phyloP scores from a whole-genome alignment of 495 filamentous ascomycete species.

The Penicillium tannophilum region DNA sequence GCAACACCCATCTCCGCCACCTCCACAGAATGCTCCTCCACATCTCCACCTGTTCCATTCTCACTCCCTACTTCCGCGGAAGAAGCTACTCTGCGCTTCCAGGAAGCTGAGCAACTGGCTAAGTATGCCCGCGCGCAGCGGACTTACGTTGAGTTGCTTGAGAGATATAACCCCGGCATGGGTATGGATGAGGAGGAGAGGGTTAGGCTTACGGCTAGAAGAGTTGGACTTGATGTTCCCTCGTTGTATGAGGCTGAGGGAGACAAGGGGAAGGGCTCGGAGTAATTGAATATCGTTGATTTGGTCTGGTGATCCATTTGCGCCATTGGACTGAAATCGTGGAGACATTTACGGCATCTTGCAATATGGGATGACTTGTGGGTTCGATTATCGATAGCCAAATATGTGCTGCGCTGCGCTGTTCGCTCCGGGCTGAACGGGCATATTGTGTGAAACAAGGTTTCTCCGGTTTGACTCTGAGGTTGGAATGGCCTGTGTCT shows the following conservation, averaged over 20 bases:
- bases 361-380: too few relatives aligned
- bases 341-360: too few relatives aligned
- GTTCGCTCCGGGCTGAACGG: background rate
- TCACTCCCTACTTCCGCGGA: constrained; percentile 16
- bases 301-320: background rate
- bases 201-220: constrained; percentile 77
- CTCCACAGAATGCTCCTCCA: constrained; percentile 9
- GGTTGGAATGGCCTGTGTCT: too few relatives aligned
- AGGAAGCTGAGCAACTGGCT: constrained; percentile 73
- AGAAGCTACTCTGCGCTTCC: constrained; percentile 35
- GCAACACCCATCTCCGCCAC: constrained; percentile 17
- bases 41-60: constrained; percentile 16
- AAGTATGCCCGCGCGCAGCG: constrained; percentile 82
- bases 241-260: constrained; percentile 27
- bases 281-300: background rate
- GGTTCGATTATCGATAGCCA: too few relatives aligned
- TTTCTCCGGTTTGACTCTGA: too few relatives aligned
- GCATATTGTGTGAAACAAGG: background rate
- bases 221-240: constrained; percentile 89
- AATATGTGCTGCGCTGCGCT: too few relatives aligned
- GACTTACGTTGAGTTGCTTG: constrained; percentile 74
- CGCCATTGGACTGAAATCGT: too few relatives aligned
- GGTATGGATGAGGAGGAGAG: constrained; percentile 81
- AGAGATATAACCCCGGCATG: constrained; percentile 93
- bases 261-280: constrained; percentile 4